Base-by-base conservation (phyloP, 2,329 filamentous ascomycete genomes). In the Colletotrichum aenigma region DNA sequence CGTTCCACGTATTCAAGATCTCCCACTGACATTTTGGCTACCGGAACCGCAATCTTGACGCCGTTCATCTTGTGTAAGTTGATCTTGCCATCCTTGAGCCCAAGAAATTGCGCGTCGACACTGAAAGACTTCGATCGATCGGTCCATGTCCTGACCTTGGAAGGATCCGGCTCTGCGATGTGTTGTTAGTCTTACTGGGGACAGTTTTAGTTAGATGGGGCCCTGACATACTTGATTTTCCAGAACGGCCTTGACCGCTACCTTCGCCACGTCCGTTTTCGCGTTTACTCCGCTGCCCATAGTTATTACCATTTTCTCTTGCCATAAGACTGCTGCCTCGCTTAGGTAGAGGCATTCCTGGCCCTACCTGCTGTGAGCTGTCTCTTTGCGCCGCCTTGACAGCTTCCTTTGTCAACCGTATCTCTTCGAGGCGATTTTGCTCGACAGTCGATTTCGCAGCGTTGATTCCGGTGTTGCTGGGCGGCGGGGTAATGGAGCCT, bases 51-150 rank as follows among this genome's bases (percentile, higher is more conserved):
- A 84, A 99, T 99, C 85, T 98, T 98, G 80, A 99, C 96, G 48
- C 97, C 97, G 82, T 99, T 99, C 86, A 95, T 91, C 87, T 99
- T 99, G 88, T 99, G 97, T 26, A 99, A 89, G 85, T 99, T 97
- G 78, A 99, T 97, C 85, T 98, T 98, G 78, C 96, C 95, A 82
- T 98, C 97, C 83, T 95, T 95, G 68, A 98, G 90, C 32, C 96
- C 96, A 67, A 99, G 92, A 82, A 98, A 99, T 83, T 99, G 95
- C 18, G 97, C 97, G 79, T 98, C 97, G 71, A 99, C 97, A 80
- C 95, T 98, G 86, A 99, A 99, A 1, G 96, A 96, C 80, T 96
- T 97, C 43, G 95, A 95, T 79, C 97, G 92, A 85, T 99, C 97
- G 36, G 96, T 98, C 97, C 97, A 99, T 4, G 93, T 96, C 78